Evolutionary conservation across 2,329 filamentous ascomycete genomes (phyloP).

Genomic region (Hymenoscyphus scutula): DNA sequence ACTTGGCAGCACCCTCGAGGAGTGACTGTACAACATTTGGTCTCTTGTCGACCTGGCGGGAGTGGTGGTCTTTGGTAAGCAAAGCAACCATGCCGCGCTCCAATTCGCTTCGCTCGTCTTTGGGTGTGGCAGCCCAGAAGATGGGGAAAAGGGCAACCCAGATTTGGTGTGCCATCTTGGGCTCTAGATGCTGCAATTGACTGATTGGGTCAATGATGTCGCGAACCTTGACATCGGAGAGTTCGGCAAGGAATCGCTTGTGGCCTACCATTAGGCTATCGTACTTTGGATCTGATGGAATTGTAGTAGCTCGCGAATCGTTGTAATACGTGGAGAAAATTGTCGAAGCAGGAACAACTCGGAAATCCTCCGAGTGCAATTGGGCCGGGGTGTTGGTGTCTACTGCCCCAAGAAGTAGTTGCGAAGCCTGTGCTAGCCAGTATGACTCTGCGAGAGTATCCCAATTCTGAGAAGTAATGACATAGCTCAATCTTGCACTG

Average conservation of each 20-base stretch:
- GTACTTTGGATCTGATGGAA: conserved; percentile 79
- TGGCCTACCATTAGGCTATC: conserved; percentile 77
- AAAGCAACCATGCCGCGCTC: conserved; percentile 88
- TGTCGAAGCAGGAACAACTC: conserved; percentile 68
- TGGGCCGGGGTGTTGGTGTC: conserved; percentile 79
- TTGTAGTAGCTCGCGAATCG: conserved; percentile 60
- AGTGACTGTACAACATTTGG: conserved; percentile 95
- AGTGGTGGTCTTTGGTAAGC: conserved; percentile 93
- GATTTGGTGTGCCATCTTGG: conserved; percentile 77
- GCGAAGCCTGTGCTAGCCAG: conserved; percentile 94
- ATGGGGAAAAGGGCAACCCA: conserved; percentile 92
- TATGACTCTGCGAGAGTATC: conserved; percentile 92
- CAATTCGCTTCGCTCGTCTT: conserved; percentile 85
- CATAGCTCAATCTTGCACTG: conserved; percentile 82
- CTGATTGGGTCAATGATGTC: conserved; percentile 87
- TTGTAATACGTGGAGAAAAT: conserved; percentile 72
- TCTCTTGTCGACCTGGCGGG: conserved; percentile 87
- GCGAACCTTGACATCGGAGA: conserved; percentile 81
- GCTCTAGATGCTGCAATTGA: conserved; percentile 89
- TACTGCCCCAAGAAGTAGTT: conserved; percentile 85
- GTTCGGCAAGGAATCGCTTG: conserved; percentile 76
- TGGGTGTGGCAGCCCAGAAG: conserved; percentile 84
- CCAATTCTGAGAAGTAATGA: conserved; percentile 93
- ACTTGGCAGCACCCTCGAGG: conserved; percentile 80
- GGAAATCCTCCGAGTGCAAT: conserved; percentile 82